phyloP scores from a whole-genome alignment of 2,329 filamentous ascomycete species.

The Hypoxylon rubiginosum region DNA sequence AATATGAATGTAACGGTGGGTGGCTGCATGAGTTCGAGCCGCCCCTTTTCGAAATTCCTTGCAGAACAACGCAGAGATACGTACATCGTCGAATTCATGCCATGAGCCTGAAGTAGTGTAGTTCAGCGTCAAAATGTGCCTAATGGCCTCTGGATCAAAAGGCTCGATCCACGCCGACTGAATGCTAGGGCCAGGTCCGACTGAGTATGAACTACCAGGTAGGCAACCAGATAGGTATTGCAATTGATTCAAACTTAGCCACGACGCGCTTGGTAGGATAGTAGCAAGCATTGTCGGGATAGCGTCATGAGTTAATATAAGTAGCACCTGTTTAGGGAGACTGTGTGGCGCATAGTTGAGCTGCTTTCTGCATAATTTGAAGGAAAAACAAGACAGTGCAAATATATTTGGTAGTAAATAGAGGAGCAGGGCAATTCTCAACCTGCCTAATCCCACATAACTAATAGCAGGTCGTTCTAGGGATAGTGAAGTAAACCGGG shows the following conservation, averaged over 20 bases:
- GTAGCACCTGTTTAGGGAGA: slow-evolving; percentile 3
- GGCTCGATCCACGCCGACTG: background rate
- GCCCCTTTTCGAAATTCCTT: slow-evolving; percentile 38
- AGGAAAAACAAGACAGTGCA: background rate
- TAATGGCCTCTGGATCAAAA: slow-evolving; percentile 12
- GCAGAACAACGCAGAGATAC: slow-evolving; percentile 31
- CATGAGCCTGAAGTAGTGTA: slow-evolving; percentile 28
- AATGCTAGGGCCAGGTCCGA: slow-evolving; percentile 9
- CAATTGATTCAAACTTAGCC: slow-evolving; percentile 15
- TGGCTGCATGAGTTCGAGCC: slow-evolving; percentile 41
- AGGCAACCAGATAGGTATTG: slow-evolving; percentile 1
- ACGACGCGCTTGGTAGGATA: slow-evolving; percentile 23
- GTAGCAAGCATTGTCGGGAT: slow-evolving; percentile 27
- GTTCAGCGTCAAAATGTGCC: slow-evolving; percentile 22
- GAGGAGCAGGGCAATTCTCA: background rate
- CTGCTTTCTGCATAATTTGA: background rate
- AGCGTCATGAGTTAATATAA: slow-evolving; percentile 23
- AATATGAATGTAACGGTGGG: slow-evolving; percentile 44
- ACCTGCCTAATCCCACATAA: background rate
- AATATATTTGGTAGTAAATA: background rate
- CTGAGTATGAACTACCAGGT: slow-evolving; percentile 9
- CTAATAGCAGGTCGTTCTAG: background rate
- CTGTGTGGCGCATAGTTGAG: slow-evolving; percentile 14
- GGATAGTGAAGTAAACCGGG: background rate
- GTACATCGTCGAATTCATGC: slow-evolving; percentile 13